Evolutionary conservation across 1,139 yeast species (phyloP), one percentile per base, ranked within the genome.

Genomic region (Zygoascus meyerae): DNA sequence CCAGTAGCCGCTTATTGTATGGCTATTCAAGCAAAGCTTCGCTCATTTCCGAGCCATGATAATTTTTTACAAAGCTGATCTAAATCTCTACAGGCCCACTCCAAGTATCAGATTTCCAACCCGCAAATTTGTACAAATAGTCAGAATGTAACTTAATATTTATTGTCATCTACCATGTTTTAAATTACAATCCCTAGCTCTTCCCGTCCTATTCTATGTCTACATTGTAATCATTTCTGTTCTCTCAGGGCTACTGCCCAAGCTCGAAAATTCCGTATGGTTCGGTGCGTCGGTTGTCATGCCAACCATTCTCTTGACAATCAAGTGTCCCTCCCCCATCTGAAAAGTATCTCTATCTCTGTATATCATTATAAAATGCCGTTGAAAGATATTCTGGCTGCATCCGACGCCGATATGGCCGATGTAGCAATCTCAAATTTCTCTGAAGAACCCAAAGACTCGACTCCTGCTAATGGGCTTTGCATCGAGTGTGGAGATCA

Each of bases 401-500:
- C 55, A 11, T 45, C 50, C 2, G 56, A 49, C n/a, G 45, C 50
- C 17, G 55, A 54, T 12, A 54, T 29, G 34, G 40, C 26, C 7
- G 46, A 42, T 7, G 29, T 21, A 5, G 43, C 18, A 52, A 30
- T 46, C 44, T 40, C 42, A n/a, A 15, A 18, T 17, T 11, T 29
- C n/a, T 34, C 18, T 7, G 46, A 32, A 14, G 35, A 10, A 3
- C 18, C 15, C 10, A 11, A 12, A 4, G 46, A 37, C 2, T 41
- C 44, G 15, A 33, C 30, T 14, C 36, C 48, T 3, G 37, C 30
- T 18, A 46, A 44, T 18, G 62, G 65, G 2, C 64, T 74, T 36
- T 82, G 90, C 62, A 70, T 78, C 11, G 89, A 82, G 55, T 83
- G 90, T 61, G 76, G 76, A 31, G 86, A 83, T 58, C 84, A 80